phyloP scores from a whole-genome alignment of 345 rosid genomes.

The Citrus glauca region DNA sequence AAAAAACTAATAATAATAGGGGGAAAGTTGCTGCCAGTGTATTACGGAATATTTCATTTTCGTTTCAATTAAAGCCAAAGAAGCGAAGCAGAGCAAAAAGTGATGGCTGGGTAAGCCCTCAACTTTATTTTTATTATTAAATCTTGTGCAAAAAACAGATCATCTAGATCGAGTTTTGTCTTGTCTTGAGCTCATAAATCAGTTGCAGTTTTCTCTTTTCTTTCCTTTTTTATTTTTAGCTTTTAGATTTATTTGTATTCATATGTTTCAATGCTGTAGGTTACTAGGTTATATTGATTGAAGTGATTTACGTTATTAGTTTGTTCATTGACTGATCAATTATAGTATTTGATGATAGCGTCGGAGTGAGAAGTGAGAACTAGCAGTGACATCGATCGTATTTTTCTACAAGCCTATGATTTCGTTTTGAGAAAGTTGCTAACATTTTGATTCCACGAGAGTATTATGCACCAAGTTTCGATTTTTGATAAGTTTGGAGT shows the following conservation, averaged over 20 bases:
- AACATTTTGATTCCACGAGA: not conserved
- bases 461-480: not conserved
- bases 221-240: not conserved
- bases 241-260: not conserved
- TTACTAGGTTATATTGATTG: not conserved
- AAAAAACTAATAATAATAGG: not conserved
- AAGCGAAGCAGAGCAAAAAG: not conserved
- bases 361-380: not conserved
- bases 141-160: too few species aligned
- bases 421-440: not conserved
- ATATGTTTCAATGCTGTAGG: not conserved
- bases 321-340: not conserved
- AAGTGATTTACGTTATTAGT: not conserved
- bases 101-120: slow-evolving; percentile 11
- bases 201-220: not conserved
- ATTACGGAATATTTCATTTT: not conserved
- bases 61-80: not conserved
- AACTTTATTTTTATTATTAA: too few species aligned
- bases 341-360: not conserved
- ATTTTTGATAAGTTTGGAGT: not conserved
- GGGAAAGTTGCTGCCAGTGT: not conserved
- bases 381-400: not conserved
- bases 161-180: not conserved
- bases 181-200: not conserved
- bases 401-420: not conserved